phyloP scores from a whole-genome alignment of 148 eudicot genomes.

The Silene latifolia region DNA sequence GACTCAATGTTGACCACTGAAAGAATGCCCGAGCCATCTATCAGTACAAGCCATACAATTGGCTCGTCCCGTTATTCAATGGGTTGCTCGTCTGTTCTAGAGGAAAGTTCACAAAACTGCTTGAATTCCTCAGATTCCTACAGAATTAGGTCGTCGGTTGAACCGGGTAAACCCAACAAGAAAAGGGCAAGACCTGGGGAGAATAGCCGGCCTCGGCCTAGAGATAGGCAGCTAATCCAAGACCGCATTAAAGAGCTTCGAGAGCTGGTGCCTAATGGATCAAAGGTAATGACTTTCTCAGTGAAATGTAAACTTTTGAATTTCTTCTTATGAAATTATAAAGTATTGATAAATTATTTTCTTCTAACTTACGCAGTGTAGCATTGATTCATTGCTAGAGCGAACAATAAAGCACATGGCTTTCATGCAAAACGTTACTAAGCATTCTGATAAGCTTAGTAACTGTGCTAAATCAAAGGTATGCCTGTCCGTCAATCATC shows the following conservation, averaged over 20 bases:
- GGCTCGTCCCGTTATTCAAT: conserved; percentile 56
- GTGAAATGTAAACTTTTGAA: background rate
- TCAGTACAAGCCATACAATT: conserved; percentile 38
- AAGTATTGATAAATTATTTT: conserved; percentile 24
- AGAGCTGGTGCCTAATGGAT: conserved; percentile 84
- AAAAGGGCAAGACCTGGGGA: conserved; percentile 87
- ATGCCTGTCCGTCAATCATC: no score
- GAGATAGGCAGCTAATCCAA: conserved; percentile 93
- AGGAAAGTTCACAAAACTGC: conserved; percentile 41
- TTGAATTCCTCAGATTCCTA: conserved; percentile 48
- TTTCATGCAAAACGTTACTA: conserved; percentile 70
- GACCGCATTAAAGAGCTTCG: conserved; percentile 89
- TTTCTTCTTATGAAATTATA: background rate
- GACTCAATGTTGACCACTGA: conserved; percentile 58
- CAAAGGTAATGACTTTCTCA: conserved; percentile 51
- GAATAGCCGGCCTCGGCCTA: conserved; percentile 83
- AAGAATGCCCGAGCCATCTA: conserved; percentile 44
- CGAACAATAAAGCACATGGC: conserved; percentile 90
- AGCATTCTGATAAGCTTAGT: conserved; percentile 75
- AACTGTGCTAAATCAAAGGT: conserved; percentile 62
- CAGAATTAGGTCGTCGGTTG: conserved; percentile 43
- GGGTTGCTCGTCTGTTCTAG: conserved; percentile 45
- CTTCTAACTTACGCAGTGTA: conserved; percentile 54
- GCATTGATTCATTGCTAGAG: conserved; percentile 91
- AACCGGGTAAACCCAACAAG: conserved; percentile 43